Percentiles rank a stretch among this genome's conserved stretches.
phyloP scores from a whole-genome alignment of 331 rosid genomes.

The Stylosanthes scabra region DNA sequence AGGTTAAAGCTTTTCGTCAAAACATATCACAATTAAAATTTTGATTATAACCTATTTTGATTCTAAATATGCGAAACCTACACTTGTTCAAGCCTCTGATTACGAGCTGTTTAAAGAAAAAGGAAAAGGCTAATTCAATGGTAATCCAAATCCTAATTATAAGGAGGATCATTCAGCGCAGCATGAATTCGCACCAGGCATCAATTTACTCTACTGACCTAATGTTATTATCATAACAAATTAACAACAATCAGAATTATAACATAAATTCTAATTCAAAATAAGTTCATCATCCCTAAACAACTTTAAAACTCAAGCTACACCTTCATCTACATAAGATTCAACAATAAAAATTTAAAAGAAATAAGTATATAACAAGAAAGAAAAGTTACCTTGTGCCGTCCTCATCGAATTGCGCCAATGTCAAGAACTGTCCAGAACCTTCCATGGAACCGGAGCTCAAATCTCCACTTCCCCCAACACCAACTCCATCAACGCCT shows the following conservation, averaged over 20 bases:
- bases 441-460: slow-evolving; percentile 56
- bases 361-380: not conserved
- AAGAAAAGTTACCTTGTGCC: slow-evolving; percentile 58
- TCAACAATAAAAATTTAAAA: not conserved
- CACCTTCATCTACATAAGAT: not conserved
- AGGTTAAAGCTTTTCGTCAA: not conserved
- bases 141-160: not conserved
- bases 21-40: not conserved
- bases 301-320: not conserved
- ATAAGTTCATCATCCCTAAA: not conserved
- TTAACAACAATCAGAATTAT: not conserved
- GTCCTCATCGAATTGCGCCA: slow-evolving; percentile 61
- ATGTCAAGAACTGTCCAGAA: slow-evolving; percentile 55
- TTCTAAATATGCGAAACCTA: not conserved
- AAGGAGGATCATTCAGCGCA: not conserved
- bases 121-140: too few species aligned
- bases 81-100: not conserved
- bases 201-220: slow-evolving; percentile 14
- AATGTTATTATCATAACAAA: not conserved
- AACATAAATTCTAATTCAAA: not conserved
- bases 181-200: slow-evolving; percentile 10
- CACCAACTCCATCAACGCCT: slow-evolving; percentile 34
- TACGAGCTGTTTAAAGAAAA: too few species aligned
- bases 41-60: not conserved
- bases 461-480: slow-evolving; percentile 47